A percentile compares a stretch with the other conserved stretches of the same genome.
These are phyloP conservation scores for Claviceps fusiformis DNA, from an alignment of 2,329 filamentous ascomycete species.

Conservation along the genomic window DNA sequence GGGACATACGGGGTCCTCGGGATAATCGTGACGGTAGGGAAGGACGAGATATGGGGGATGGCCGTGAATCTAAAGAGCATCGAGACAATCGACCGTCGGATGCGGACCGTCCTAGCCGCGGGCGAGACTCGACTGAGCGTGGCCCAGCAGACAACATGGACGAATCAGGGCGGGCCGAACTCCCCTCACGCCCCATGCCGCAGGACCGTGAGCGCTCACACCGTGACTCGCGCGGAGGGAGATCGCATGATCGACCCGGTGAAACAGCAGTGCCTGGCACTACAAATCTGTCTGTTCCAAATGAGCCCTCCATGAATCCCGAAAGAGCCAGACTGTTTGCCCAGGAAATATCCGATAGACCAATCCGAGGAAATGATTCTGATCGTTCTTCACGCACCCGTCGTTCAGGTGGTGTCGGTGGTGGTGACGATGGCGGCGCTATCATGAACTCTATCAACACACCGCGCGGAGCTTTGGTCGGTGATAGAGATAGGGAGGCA, in stretches of 20 bases:
- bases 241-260: constrained; percentile 16
- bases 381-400: constrained; percentile 18
- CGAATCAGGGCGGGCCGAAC: constrained; percentile 14
- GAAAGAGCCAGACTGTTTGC: constrained; percentile 38
- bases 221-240: constrained; percentile 16
- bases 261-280: constrained; percentile 17
- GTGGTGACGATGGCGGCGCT: constrained; percentile 9
- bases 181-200: constrained; percentile 24
- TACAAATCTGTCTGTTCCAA: constrained; percentile 11
- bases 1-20: constrained; percentile 16
- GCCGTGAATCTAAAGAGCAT: constrained; percentile 21
- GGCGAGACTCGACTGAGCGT: constrained; percentile 31
- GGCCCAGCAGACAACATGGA: constrained; percentile 23
- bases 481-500: constrained; percentile 25
- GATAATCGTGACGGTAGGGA: constrained; percentile 15
- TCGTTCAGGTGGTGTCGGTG: constrained; percentile 11
- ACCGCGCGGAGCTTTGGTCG: constrained; percentile 31
- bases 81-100: constrained; percentile 26
- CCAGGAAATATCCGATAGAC: constrained; percentile 17
- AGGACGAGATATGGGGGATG: constrained; percentile 24
- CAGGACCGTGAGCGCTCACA: constrained; percentile 28
- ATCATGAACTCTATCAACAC: constrained; percentile 30
- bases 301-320: constrained; percentile 40
- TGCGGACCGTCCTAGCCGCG: constrained; percentile 25
- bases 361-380: constrained; percentile 14